Conservation (phyloP, 1,139 yeast genomes). For the Yamadazyma sp. region DNA sequence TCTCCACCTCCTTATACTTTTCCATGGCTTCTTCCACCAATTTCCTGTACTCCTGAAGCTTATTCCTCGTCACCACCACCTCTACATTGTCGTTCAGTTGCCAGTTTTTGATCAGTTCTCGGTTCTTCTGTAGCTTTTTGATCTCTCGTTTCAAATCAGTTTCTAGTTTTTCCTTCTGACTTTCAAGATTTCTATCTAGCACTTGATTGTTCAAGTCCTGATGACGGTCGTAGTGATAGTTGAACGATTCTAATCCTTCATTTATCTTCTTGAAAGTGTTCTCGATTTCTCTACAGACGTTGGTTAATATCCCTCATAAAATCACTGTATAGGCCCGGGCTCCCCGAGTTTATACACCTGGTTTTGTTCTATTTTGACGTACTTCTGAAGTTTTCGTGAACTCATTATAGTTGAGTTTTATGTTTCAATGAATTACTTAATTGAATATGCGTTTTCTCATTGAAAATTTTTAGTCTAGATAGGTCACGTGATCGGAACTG, state of each 20-base stretch:
- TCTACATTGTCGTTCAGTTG: constrained; percentile 46
- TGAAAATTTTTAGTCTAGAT: constrained; percentile 8
- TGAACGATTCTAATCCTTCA: constrained; percentile 87
- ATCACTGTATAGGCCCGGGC: neutral
- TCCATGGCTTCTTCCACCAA: constrained; percentile 52
- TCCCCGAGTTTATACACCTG: no score
- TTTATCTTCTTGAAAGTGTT: constrained; percentile 91
- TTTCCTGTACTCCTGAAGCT: constrained; percentile 42
- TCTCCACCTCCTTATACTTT: constrained; percentile 47
- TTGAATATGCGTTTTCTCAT: constrained; percentile 6
- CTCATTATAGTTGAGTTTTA: constrained; percentile 13
- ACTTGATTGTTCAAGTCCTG: constrained; percentile 37
- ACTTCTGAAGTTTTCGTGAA: constrained; percentile 50
- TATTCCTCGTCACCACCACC: constrained; percentile 40
- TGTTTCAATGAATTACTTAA: constrained; percentile 1
- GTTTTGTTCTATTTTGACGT: no score
- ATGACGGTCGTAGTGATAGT: constrained; percentile 47
- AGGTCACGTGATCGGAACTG: constrained; percentile 1
- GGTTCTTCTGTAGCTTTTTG: constrained; percentile 87
- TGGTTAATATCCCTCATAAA: constrained; percentile 18
- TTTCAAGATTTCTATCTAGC: constrained; percentile 73
- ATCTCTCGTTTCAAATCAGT: constrained; percentile 93
- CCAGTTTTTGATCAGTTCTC: constrained; percentile 98
- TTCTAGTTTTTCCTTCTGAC: constrained; percentile 94
- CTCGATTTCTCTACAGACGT: constrained; percentile 69